phyloP scores from a whole-genome alignment of 2,329 filamentous ascomycete genomes.

The Aspergillus costaricaensis region DNA sequence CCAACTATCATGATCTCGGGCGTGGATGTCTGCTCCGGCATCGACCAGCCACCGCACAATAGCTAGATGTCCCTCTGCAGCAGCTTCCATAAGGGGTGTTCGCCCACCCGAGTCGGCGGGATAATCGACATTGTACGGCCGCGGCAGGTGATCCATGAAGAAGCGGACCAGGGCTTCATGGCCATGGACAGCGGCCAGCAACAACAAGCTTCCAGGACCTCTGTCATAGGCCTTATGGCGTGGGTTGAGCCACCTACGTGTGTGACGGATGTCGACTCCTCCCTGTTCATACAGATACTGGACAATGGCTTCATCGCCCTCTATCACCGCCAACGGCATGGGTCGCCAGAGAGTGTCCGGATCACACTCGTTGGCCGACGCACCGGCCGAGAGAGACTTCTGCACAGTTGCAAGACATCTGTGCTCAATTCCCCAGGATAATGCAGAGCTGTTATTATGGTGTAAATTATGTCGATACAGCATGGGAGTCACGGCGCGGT shows the following conservation, averaged over 20 bases:
- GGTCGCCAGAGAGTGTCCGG: background rate
- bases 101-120: background rate
- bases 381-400: background rate
- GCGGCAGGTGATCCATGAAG: constrained; percentile 1
- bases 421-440: background rate
- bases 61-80: background rate
- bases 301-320: background rate
- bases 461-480: background rate
- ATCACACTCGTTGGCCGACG: background rate
- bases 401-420: background rate
- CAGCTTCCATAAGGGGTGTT: background rate
- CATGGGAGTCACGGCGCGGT: background rate
- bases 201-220: background rate
- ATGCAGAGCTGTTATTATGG: background rate
- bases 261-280: background rate
- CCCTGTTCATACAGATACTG: background rate
- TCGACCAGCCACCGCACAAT: background rate
- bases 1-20: background rate
- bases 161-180: background rate
- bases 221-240: background rate
- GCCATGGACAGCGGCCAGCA: background rate
- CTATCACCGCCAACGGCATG: background rate
- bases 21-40: background rate
- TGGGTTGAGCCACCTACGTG: background rate
- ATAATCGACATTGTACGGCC: background rate